Base-by-base conservation (phyloP, 73 alveolate genomes). In the Breviolum minutum region DNA sequence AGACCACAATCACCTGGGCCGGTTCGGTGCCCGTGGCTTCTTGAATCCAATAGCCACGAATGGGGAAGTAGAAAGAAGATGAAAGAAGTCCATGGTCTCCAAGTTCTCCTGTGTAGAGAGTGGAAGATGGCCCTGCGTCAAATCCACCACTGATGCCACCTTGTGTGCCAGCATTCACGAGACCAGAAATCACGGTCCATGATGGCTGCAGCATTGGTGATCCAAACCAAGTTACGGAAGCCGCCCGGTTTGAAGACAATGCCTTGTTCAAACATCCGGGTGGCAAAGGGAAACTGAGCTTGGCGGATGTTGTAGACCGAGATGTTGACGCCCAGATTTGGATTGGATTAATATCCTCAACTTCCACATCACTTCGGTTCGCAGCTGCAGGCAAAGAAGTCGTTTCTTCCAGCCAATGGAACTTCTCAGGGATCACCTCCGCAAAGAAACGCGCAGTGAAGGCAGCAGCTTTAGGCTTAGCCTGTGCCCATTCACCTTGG, bases 261-360 rank as follows among this genome's bases (percentile, higher is more conserved):
- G 87, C 87, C 64, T n/a, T 79, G 87, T 12, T 79, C 64, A 0
- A 63, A 79, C 87, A 79, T 79, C 29, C 63, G 5, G 27, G 87
- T 79, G 66, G 87, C 87, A 79, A 79, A 79, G 40, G 87, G 87
- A 63, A 79, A 79, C 87, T 79, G 87, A 1, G 64, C 87, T 26
- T 14, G 2, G 7, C 87, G 64, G 63, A 79, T 79, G 87, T 79
- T 79, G 64, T 9, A 79, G 63, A 79, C 87, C 87, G 7, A 2
- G 22, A 79, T 13, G 64, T 26, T 26, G 64, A 12, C n/a, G 2
- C 87, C 87, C 87, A 79, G n/a, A n/a, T 26, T 26, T 2, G 64
- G n/a, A n/a, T n/a, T n/a, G n/a, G 66, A 29, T 8, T 2, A 8
- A 20, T 79, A 27, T 79, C 87, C 66, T 79, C 63, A 22, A 79